phyloP scores from a whole-genome alignment of 2,329 filamentous ascomycete genomes.

The Stachybotrys chartarum region DNA sequence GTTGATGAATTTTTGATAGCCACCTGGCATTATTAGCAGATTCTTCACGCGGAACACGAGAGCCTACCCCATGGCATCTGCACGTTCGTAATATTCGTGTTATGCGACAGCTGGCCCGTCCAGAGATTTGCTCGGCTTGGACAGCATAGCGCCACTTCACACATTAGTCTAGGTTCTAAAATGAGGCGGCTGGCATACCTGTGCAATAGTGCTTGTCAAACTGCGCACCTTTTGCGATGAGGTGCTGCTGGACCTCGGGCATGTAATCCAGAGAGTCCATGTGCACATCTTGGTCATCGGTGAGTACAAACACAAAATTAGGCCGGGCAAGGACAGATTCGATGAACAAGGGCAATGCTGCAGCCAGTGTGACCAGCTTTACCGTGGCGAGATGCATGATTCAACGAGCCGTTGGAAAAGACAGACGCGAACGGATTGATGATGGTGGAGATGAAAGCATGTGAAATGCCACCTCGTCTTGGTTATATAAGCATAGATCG shows the following conservation, averaged over 20 bases:
- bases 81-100: slow-evolving; percentile 7
- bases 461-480: too few relatives aligned
- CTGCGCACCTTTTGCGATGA: background rate
- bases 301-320: slow-evolving; percentile 55
- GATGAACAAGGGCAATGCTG: too few relatives aligned
- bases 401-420: too few relatives aligned
- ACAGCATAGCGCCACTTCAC: slow-evolving; percentile 4
- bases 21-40: slow-evolving; percentile 7
- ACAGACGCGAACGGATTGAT: too few relatives aligned
- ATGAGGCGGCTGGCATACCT: background rate
- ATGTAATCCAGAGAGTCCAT: slow-evolving; percentile 49
- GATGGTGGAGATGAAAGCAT: too few relatives aligned
- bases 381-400: too few relatives aligned
- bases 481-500: too few relatives aligned
- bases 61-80: slow-evolving; percentile 2
- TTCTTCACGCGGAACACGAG: too few relatives aligned
- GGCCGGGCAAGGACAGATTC: slow-evolving; percentile 11
- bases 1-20: slow-evolving; percentile 41
- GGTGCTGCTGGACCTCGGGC: slow-evolving; percentile 33
- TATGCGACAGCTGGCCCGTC: slow-evolving; percentile 5
- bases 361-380: too few relatives aligned
- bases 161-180: too few relatives aligned
- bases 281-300: slow-evolving; percentile 54
- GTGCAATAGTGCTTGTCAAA: background rate
- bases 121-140: slow-evolving; percentile 4